Evolutionary conservation across 495 filamentous ascomycete species (phyloP), one percentile per base, ranked within the genome.

Genomic region (Terfezia claveryi): DNA sequence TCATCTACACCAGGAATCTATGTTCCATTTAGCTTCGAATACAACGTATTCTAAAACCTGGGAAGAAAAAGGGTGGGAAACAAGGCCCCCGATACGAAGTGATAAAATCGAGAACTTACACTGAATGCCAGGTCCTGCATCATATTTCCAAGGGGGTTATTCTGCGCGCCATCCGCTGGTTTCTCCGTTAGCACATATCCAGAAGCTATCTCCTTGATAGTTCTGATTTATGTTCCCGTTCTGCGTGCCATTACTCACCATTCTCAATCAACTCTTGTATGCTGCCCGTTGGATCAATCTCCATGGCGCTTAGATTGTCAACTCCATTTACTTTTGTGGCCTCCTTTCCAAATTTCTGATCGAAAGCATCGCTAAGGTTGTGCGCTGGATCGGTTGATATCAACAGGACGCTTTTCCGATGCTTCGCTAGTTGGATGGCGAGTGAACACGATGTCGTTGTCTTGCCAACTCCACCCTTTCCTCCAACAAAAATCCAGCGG

Each of bases 381-480:
- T 99, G 91, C 52, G 91, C 91, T 56, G 91, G 91, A 68, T 99
- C 91, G 62, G 91, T 99, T 27, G 88, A 95, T 70, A 99, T 96
- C 60, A 99, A 80, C 46, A 99, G 76, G 50, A 99, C 92, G 50
- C 85, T 92, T 67, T 87, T 85, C 71, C 92, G 87, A 55, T 85
- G 86, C 71, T 85, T 89, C 64, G 91, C 85, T n/a, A 99, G 81
- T 68, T 99, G 91, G 65, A 96, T 96, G 54, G 91, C 91, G 51
- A 99, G 81, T 44, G 87, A 92, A 72, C 92, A 99, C 2, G 88
- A 95, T 0, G 92, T 96, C 14, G 92, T 99, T 11, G 91, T 99
- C 74, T 99, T 99, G 64, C 91, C 91, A n/a, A 99, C 91, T 63
- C 91, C 91, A 60, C 91, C 91, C 75, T 99, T 99, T 55, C 91